Evolutionary conservation across 2,329 filamentous ascomycete species (phyloP).

Genomic region (Aspergillus quadricinctus): DNA sequence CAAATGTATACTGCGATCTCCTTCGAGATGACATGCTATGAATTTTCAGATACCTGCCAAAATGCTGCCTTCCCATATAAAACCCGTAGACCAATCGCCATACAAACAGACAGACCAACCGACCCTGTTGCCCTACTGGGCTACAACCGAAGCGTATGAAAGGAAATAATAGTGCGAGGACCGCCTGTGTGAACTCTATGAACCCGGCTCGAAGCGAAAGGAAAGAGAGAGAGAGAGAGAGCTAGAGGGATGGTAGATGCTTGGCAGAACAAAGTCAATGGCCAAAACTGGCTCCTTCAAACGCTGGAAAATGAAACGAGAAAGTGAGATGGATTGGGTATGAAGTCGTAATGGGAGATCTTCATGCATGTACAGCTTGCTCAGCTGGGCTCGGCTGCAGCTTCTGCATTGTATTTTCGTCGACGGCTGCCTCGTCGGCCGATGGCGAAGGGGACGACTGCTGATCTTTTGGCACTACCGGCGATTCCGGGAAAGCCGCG

Average conservation of each 20-base stretch:
- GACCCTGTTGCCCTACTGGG: neutral
- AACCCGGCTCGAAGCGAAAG: neutral
- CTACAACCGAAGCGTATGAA: neutral
- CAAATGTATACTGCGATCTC: neutral
- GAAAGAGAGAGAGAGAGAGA: neutral
- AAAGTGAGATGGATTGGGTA: constrained; percentile 2
- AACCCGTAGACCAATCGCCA: neutral
- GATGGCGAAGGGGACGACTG: constrained; percentile 1
- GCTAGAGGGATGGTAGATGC: neutral
- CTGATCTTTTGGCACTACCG: constrained; percentile 4
- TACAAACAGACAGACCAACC: neutral
- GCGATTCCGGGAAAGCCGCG: constrained; percentile 1
- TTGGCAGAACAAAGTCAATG: neutral
- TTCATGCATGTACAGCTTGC: constrained; percentile 28
- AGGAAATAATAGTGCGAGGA: neutral
- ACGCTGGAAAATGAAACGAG: neutral
- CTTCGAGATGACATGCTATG: neutral
- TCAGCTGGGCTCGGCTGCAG: constrained; percentile 19
- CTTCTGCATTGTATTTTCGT: constrained; percentile 15
- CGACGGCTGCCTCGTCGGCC: constrained; percentile 3
- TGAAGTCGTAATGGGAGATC: constrained; percentile 9
- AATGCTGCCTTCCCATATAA: neutral
- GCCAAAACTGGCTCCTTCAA: neutral
- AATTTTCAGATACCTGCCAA: neutral
- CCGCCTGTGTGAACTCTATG: neutral